These are phyloP conservation scores for Avicennia marina DNA, from an alignment of 257 asterid species.

Conservation along the genomic window DNA sequence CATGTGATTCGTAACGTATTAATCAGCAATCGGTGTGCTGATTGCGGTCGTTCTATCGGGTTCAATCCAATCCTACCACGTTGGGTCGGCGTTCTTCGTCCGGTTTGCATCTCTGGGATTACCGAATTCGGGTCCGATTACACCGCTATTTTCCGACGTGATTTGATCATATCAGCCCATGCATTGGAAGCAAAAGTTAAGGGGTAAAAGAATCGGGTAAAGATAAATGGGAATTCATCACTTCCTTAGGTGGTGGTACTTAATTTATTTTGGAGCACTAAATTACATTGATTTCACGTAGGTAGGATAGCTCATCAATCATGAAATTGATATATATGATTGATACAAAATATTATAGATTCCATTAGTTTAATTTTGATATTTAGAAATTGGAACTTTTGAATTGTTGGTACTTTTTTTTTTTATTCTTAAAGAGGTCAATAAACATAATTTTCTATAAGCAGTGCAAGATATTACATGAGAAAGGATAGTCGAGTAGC, in stretches of 20 bases:
- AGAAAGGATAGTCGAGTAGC: constrained; percentile 71
- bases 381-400: background rate
- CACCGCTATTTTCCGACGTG: too few relatives aligned
- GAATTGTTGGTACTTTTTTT: background rate
- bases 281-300: constrained; percentile 82
- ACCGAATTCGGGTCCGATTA: too few relatives aligned
- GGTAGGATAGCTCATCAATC: constrained; percentile 35
- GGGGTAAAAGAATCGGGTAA: constrained; percentile 95
- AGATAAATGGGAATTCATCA: constrained; percentile 73
- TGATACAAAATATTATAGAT: background rate
- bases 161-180: too few relatives aligned
- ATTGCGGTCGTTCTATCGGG: too few relatives aligned
- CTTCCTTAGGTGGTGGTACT: constrained; percentile 97
- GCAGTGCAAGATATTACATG: constrained; percentile 81
- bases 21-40: too few relatives aligned
- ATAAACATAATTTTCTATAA: constrained; percentile 29
- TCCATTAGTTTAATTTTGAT: too few relatives aligned
- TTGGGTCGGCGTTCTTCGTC: too few relatives aligned
- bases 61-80: too few relatives aligned
- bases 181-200: constrained; percentile 63
- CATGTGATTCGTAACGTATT: too few relatives aligned
- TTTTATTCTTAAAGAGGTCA: constrained; percentile 9
- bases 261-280: constrained; percentile 83
- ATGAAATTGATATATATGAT: background rate
- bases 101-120: too few relatives aligned